A percentile compares a stretch with the other conserved stretches of the same genome.
Conservation (phyloP, 768 basidiomycete genomes). For the Mrakia blollopis region DNA sequence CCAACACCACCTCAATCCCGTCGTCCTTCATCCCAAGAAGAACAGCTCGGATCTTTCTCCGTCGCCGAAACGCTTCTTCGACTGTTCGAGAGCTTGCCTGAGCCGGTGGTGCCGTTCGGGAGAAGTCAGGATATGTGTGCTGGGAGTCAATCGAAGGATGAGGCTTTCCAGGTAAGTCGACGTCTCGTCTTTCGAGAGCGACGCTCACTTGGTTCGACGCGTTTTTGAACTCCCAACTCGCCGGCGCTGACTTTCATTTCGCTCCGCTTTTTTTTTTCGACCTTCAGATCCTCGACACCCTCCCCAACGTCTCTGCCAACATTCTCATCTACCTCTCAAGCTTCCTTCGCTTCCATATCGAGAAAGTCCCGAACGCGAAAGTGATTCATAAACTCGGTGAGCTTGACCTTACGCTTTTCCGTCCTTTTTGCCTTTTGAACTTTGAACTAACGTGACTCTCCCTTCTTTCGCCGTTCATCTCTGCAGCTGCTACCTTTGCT, state of each 20-base stretch:
- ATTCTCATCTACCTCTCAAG: conserved; percentile 7
- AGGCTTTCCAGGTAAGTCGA: background rate
- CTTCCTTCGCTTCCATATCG: background rate
- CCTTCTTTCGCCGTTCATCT: background rate
- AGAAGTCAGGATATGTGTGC: conserved; percentile 5
- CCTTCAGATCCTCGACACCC: background rate
- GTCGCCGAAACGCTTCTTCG: background rate
- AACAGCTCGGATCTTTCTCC: background rate
- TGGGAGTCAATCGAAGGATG: background rate
- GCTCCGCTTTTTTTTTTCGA: background rate
- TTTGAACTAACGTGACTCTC: background rate
- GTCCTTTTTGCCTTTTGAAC: too few relatives aligned
- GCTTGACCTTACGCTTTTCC: background rate
- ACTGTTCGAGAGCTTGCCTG: background rate
- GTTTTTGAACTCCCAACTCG: too few relatives aligned
- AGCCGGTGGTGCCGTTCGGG: conserved; percentile 6
- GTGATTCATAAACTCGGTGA: background rate
- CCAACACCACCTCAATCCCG: background rate
- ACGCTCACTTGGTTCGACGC: background rate
- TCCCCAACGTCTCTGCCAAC: background rate
- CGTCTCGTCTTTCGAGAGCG: background rate
- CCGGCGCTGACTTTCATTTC: background rate
- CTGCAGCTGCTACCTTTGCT: background rate
- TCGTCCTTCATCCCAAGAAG: background rate
- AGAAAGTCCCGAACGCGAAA: conserved; percentile 5